Evolutionary conservation across 176 grass and related monocot genomes (phyloP), one percentile per base, ranked within the genome.

Genomic region (Metroxylon sagu): DNA sequence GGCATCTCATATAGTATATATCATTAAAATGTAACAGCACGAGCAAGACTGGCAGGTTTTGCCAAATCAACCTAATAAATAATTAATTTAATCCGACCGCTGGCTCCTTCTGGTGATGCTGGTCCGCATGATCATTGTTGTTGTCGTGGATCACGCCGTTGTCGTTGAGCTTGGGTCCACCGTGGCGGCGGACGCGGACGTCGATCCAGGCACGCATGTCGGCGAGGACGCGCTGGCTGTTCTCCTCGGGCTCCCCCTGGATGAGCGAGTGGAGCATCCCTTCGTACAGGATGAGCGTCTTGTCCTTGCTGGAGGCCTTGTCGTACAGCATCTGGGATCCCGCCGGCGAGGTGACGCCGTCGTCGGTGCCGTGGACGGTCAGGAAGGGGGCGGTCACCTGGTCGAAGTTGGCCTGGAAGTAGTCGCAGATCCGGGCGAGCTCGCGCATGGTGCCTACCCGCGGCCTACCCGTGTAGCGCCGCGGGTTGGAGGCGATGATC

Each of bases 381-480:
- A 89, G 73, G 68, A 89, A 89, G 48, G 81, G 85, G 56, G 67
- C 77, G 17, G 73, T 77, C 5, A 89, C 77, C 30, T 66, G 62
- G n/a, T 18, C 50, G 64, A 89, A 81, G 28, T 48, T 77, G 21
- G 26, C 65, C 54, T 62, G 77, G 60, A 89, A 69, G 62, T 78
- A 57, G 48, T 48, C 74, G 63, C 71, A 74, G 48, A 85, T 14
- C 16, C 85, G 64, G 16, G 61, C 85, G 5, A 89, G 74, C 75
- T 89, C 85, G 59, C 85, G 52, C 85, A 89, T 89, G 31, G 85
- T 84, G 16, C 85, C 85, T n/a, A 89, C 81, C 31, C 80, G 77
- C 17, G 77, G 72, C 17, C 59, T 14, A 1, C 85, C 85, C 1
- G 58, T 51, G 77, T 84, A 89, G 18, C 26, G 50, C 31, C 81